Conservation (phyloP, 2,329 filamentous ascomycete species). For the Phialemonium atrogriseum region DNA sequence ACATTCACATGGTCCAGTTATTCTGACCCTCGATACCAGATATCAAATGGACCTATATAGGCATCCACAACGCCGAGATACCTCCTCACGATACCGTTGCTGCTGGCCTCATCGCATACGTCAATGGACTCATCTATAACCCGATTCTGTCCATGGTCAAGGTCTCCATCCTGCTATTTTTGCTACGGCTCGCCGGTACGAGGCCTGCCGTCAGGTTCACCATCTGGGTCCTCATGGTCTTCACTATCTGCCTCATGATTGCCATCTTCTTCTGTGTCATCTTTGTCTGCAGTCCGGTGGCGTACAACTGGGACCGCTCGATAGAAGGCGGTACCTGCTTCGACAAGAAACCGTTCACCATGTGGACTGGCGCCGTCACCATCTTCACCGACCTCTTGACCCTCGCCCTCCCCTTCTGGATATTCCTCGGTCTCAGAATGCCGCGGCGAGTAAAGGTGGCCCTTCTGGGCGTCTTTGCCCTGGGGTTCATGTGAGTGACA, state of each 20-base stretch:
- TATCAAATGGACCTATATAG: slow-evolving; percentile 2
- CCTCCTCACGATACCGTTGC: slow-evolving; percentile 3
- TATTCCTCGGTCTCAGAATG: slow-evolving; percentile 24
- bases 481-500: slow-evolving; percentile 18
- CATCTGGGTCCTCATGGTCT: slow-evolving; percentile 21
- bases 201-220: slow-evolving; percentile 16
- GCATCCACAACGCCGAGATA: slow-evolving; percentile 3
- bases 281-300: slow-evolving; percentile 30
- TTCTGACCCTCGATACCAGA: not conserved
- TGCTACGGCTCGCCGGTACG: slow-evolving; percentile 22
- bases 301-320: slow-evolving; percentile 21
- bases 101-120: slow-evolving; percentile 15
- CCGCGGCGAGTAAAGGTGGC: slow-evolving; percentile 21
- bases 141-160: slow-evolving; percentile 25
- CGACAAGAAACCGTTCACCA: slow-evolving; percentile 20
- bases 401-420: slow-evolving; percentile 25
- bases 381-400: slow-evolving; percentile 33
- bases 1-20: not conserved
- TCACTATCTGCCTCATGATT: slow-evolving; percentile 25
- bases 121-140: slow-evolving; percentile 21
- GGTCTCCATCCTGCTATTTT: slow-evolving; percentile 22
- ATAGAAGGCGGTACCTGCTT: slow-evolving; percentile 23
- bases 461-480: slow-evolving; percentile 23
- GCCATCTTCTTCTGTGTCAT: slow-evolving; percentile 27
- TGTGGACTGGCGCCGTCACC: slow-evolving; percentile 25